Evolutionary conservation across 768 basidiomycete species (phyloP).

Genomic region (Podaxis sp.): DNA sequence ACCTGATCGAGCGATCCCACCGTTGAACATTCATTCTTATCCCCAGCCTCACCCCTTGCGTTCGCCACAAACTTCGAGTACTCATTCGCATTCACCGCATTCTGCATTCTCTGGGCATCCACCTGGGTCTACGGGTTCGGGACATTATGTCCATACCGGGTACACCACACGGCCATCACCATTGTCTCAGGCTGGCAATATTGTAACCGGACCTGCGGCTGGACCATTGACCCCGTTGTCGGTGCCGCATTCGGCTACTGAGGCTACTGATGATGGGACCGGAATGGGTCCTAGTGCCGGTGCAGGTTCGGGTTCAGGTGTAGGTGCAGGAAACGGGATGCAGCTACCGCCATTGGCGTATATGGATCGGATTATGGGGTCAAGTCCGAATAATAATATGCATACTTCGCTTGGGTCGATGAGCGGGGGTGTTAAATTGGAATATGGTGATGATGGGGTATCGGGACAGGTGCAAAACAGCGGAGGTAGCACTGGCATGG

Average conservation of each 20-base stretch:
- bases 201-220: conserved; percentile 9
- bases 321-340: neutral
- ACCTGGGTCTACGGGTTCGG: neutral
- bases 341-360: conserved; percentile 10
- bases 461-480: neutral
- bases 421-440: neutral
- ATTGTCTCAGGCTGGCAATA: conserved; percentile 8
- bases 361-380: conserved; percentile 7
- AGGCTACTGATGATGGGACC: neutral
- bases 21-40: conserved; percentile 1
- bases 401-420: neutral
- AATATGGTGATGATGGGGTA: neutral
- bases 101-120: neutral
- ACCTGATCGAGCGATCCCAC: conserved; percentile 3
- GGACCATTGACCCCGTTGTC: conserved; percentile 10
- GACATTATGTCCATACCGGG: conserved; percentile 6
- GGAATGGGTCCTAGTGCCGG: neutral
- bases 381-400: neutral
- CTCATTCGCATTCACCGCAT: conserved; percentile 5
- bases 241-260: conserved; percentile 6
- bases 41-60: neutral
- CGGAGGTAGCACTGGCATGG: neutral
- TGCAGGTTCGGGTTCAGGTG: neutral
- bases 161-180: conserved; percentile 9
- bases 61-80: neutral